Evolutionary conservation across 2,329 filamentous ascomycete species (phyloP).

Genomic region (Neofusicoccum sp.): DNA sequence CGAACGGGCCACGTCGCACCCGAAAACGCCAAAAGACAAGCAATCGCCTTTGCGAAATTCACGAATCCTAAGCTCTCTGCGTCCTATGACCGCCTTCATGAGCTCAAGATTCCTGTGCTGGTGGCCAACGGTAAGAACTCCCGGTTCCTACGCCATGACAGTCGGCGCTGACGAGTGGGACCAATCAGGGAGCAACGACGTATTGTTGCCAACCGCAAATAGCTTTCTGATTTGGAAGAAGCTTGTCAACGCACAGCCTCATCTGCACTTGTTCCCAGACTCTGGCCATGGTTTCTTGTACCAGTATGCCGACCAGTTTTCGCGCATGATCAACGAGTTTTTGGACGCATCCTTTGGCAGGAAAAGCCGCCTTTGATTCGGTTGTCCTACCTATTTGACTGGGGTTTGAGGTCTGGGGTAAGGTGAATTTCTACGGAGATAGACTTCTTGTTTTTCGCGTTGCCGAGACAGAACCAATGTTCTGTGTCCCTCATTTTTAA

Average conservation of each 20-base stretch:
- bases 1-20: slow-evolving; percentile 7
- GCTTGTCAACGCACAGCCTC: slow-evolving; percentile 20
- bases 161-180: background rate
- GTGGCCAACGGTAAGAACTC: slow-evolving; percentile 26
- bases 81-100: slow-evolving; percentile 26
- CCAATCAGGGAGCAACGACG: slow-evolving; percentile 17
- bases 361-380: background rate
- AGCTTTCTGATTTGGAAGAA: slow-evolving; percentile 21
- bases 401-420: too few relatives aligned
- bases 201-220: slow-evolving; percentile 22
- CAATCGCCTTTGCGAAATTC: slow-evolving; percentile 14
- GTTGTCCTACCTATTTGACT: too few relatives aligned
- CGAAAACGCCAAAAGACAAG: slow-evolving; percentile 18
- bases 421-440: too few relatives aligned
- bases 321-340: slow-evolving; percentile 20
- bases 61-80: slow-evolving; percentile 12
- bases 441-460: too few relatives aligned
- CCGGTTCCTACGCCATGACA: background rate
- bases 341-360: background rate
- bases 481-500: too few relatives aligned
- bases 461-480: too few relatives aligned
- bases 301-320: slow-evolving; percentile 23
- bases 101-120: slow-evolving; percentile 31
- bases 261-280: slow-evolving; percentile 23
- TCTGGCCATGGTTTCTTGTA: slow-evolving; percentile 26